Conservation (phyloP, 139 green algal genomes). For the Picochlorum sp. region DNA sequence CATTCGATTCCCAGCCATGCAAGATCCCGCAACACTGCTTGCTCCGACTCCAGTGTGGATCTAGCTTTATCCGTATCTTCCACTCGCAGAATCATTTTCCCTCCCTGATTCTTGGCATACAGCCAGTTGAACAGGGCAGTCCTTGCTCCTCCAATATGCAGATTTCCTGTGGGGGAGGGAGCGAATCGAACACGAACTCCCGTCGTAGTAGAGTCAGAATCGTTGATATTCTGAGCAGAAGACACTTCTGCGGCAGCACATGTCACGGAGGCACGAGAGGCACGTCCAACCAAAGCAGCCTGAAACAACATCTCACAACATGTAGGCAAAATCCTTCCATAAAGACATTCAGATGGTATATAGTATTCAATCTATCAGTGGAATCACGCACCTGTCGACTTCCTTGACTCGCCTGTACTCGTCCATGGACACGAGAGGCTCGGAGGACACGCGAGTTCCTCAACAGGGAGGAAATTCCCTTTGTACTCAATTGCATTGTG, state of each 20-base stretch:
- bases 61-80: conserved; percentile 95
- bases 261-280: background rate
- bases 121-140: conserved; percentile 99
- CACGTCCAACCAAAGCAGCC: background rate
- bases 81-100: conserved; percentile 92
- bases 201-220: background rate
- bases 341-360: no score
- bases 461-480: no score
- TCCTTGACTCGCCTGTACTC: no score
- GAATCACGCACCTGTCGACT: no score
- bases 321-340: no score
- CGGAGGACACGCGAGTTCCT: no score
- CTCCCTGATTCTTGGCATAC: conserved; percentile 75
- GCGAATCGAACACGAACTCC: conserved; percentile 84
- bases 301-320: background rate
- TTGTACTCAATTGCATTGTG: no score
- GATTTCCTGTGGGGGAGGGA: conserved; percentile 94
- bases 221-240: background rate
- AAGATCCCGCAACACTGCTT: conserved; percentile 85
- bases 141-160: conserved; percentile 93
- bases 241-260: conserved; percentile 10
- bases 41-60: conserved; percentile 82
- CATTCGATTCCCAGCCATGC: conserved; percentile 93
- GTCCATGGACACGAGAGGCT: no score
- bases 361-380: no score